Conservation (phyloP, 345 rosid genomes). For the Eucalyptus cloeziana region DNA sequence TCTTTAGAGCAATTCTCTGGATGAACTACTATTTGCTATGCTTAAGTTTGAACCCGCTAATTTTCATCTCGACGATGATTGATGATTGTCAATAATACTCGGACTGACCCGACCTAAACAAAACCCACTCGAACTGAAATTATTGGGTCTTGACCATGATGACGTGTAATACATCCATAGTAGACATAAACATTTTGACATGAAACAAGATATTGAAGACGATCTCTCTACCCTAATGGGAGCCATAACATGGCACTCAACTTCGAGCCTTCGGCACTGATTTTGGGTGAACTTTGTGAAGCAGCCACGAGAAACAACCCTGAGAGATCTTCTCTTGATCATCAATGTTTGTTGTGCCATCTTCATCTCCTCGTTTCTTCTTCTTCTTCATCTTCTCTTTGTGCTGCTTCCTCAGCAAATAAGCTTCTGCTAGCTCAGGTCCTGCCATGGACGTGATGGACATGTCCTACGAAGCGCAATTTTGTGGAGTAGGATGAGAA, state of each 20-base stretch:
- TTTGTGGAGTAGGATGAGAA: neutral
- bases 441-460: neutral
- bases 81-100: neutral
- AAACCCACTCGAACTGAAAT: neutral
- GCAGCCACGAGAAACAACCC: neutral
- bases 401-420: neutral
- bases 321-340: neutral
- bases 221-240: neutral
- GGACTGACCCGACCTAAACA: rapidly evolving
- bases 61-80: neutral
- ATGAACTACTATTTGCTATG: neutral
- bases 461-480: neutral
- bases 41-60: neutral
- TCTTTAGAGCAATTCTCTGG: neutral
- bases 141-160: neutral
- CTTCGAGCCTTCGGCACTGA: neutral
- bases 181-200: neutral
- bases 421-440: neutral
- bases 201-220: neutral
- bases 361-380: neutral
- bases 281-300: neutral
- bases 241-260: neutral
- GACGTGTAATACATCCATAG: neutral
- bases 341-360: neutral
- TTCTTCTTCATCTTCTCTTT: neutral